Conservation (phyloP, 805 yeast genomes). For the Lachancea sp. region DNA sequence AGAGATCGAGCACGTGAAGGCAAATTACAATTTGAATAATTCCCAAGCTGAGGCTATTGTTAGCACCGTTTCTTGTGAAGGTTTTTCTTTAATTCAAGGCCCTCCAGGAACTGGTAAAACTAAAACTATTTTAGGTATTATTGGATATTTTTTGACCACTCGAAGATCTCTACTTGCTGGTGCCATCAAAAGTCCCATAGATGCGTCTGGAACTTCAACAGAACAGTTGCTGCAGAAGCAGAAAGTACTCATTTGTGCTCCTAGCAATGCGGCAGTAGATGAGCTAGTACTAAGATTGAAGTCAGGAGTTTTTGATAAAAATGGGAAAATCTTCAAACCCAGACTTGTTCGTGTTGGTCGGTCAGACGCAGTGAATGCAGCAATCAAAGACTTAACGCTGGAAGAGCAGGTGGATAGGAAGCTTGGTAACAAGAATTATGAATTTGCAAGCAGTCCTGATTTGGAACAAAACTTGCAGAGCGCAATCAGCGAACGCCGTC, state of each 20-base stretch:
- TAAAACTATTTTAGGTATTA: constrained; percentile 86
- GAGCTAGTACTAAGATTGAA: constrained; percentile 81
- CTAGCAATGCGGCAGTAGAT: constrained; percentile 98
- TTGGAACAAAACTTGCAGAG: constrained; percentile 41
- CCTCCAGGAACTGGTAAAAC: constrained; percentile 99
- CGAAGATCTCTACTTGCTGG: constrained; percentile 22
- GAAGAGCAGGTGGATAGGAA: constrained; percentile 77
- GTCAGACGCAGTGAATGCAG: constrained; percentile 76
- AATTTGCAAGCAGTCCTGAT: constrained; percentile 38
- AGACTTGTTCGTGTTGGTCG: constrained; percentile 82
- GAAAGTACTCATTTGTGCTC: constrained; percentile 87
- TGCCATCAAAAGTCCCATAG: constrained; percentile 31
- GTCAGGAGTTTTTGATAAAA: constrained; percentile 55
- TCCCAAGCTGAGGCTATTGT: constrained; percentile 91
- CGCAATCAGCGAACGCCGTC: constrained; percentile 54
- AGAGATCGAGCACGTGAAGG: constrained; percentile 40
- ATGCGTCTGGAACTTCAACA: constrained; percentile 13
- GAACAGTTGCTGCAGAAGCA: constrained; percentile 33
- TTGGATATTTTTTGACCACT: constrained; percentile 64
- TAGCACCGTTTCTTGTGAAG: constrained; percentile 58
- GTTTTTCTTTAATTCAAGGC: constrained; percentile 91
- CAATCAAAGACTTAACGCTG: constrained; percentile 74
- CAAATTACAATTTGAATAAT: constrained; percentile 56
- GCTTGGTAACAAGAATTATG: constrained; percentile 37
- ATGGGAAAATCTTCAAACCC: constrained; percentile 52